Base-by-base conservation (phyloP, 1,284 basidiomycete species). In the Volvariella surrecta region DNA sequence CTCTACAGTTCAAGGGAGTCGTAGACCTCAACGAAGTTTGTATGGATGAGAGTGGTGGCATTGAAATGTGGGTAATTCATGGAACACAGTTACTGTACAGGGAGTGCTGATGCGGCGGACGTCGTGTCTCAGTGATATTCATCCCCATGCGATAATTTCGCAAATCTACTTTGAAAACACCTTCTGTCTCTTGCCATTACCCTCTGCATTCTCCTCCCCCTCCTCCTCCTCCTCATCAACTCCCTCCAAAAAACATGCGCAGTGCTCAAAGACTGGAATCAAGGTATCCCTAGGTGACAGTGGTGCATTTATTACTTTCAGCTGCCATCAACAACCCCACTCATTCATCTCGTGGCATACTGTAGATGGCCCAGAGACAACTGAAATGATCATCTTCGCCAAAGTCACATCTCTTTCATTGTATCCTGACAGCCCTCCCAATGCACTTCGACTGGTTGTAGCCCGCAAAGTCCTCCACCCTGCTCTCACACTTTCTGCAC, bases 231-330 rank as follows among this genome's bases (percentile, higher is more conserved):
- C 41, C 19, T 44, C 42, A 38, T 47, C n/a, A n/a, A n/a, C n/a
- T n/a, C n/a, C n/a, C n/a, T n/a, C n/a, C n/a, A n/a, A 28, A 43
- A 50, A 11, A 43, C n/a, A n/a, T n/a, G 40, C 11, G 49, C 46
- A 35, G 15, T 37, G 51, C 13, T 62, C 61, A 18, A 59, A 66
- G 37, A 57, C 69, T 1, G 85, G 83, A 1, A 63, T 88, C 17
- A 76, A 75, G 32, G 73, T 88, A 37, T 74, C 81, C 10, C 57
- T 88, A 9, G 85, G 83, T 3, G 84, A 86, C 46, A 74, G 66
- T 19, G 70, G 81, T 82, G 52, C 35, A 76, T n/a, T n/a, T n/a
- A n/a, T 59, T 37, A 11, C 10, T 7, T 19, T 30, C 11, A 15
- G n/a, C 28, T 37, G 34, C 3, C 1, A 39, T 18, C 3, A 30